Conservation (phyloP, 2,329 filamentous ascomycete genomes). For the Calonectria ilicicola region DNA sequence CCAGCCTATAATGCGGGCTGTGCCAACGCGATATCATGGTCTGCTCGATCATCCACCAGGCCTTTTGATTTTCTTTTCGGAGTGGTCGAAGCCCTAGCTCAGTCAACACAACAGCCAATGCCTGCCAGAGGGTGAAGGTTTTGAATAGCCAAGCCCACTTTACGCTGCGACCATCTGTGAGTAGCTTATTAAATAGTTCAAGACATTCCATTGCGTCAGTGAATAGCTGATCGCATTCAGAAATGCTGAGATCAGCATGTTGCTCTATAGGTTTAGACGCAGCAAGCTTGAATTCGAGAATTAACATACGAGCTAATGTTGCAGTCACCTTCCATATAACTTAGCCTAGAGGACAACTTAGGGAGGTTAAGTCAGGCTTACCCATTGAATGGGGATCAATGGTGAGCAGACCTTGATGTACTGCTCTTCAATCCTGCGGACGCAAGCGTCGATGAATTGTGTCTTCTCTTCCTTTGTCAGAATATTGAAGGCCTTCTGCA, state of each 20-base stretch:
- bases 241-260: background rate
- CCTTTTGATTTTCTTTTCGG: background rate
- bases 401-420: background rate
- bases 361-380: background rate
- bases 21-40: background rate
- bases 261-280: background rate
- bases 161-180: background rate
- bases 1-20: background rate
- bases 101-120: background rate
- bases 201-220: background rate
- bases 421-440: background rate
- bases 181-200: background rate
- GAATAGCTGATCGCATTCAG: background rate
- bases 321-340: background rate
- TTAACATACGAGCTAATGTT: background rate
- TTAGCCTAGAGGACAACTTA: background rate
- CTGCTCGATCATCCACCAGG: background rate
- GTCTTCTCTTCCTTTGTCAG: background rate
- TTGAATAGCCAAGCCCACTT: conserved; percentile 3
- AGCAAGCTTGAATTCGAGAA: background rate
- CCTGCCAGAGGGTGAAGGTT: background rate
- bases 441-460: background rate
- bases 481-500: background rate
- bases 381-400: background rate
- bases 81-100: background rate